A percentile compares a stretch with the other conserved stretches of the same genome.
These are phyloP conservation scores for Vigna angularis DNA, from an alignment of 306 rosid genomes.

Conservation along the genomic window DNA sequence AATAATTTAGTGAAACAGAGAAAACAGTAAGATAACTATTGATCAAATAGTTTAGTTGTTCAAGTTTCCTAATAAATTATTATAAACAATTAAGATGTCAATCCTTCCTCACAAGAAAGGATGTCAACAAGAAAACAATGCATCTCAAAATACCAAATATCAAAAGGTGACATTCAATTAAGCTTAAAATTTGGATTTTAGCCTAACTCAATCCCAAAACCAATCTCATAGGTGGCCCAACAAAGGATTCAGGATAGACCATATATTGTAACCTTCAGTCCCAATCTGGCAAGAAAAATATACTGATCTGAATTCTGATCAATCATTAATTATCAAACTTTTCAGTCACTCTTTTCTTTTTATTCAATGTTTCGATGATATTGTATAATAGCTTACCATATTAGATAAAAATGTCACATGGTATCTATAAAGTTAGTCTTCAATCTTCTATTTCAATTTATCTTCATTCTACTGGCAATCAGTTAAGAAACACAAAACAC, in stretches of 20 bases:
- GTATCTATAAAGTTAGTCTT: constrained; percentile 7
- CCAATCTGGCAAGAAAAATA: not conserved
- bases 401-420: constrained; percentile 7
- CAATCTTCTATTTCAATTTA: constrained; percentile 11
- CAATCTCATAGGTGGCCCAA: too few relatives aligned
- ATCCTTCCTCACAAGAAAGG: constrained; percentile 27
- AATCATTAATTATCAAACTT: constrained; percentile 29
- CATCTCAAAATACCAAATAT: not conserved
- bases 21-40: constrained; percentile 13
- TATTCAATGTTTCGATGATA: not conserved
- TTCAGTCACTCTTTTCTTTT: not conserved
- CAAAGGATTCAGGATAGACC: not conserved
- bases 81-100: constrained; percentile 24
- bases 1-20: constrained; percentile 9
- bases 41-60: not conserved
- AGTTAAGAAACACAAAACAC: not conserved
- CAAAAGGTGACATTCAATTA: not conserved
- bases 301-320: not conserved
- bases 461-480: constrained; percentile 32
- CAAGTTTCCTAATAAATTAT: not conserved
- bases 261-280: constrained; percentile 17
- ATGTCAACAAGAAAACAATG: constrained; percentile 26
- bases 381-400: constrained; percentile 14
- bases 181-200: too few relatives aligned
- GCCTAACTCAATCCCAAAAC: too few relatives aligned